Conservation (phyloP, 2,329 filamentous ascomycete species). For the Microsporum canis region DNA sequence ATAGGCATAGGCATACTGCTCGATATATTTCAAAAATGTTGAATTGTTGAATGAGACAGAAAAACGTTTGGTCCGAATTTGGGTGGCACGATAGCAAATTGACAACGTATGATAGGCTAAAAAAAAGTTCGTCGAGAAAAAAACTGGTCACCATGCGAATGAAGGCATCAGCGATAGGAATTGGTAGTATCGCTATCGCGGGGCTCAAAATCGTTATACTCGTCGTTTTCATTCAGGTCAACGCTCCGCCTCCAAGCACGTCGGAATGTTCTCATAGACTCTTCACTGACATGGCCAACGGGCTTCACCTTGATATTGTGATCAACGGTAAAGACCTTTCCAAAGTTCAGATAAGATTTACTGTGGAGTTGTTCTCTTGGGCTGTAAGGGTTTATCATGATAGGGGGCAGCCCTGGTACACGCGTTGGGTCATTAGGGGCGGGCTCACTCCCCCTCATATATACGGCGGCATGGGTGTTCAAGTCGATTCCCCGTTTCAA, state of each 20-base stretch:
- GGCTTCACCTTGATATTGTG: conserved; percentile 35
- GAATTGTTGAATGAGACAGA: not conserved
- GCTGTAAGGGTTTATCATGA: conserved; percentile 23
- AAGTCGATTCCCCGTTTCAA: conserved; percentile 27
- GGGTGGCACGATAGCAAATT: not conserved
- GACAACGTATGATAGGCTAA: not conserved
- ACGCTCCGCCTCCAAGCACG: conserved; percentile 13
- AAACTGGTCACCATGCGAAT: not conserved
- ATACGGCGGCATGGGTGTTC: conserved; percentile 30
- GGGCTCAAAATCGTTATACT: not conserved
- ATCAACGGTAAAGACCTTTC: conserved; percentile 33
- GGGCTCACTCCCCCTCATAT: conserved; percentile 18
- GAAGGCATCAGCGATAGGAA: not conserved
- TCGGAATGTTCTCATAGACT: conserved; percentile 19
- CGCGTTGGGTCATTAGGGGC: not conserved
- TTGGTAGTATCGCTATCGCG: not conserved
- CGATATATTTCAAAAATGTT: not conserved
- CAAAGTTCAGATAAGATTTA: conserved; percentile 32
- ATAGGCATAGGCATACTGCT: not conserved
- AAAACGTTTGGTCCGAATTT: not conserved
- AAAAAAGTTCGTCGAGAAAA: not conserved
- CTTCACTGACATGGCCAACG: conserved; percentile 25
- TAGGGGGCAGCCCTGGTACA: conserved; percentile 14
- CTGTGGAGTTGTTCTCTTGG: conserved; percentile 19
- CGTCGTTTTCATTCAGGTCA: not conserved